These are phyloP conservation scores for Talaromyces sp. DNA, from an alignment of 2,329 filamentous ascomycete species.

Conservation along the genomic window DNA sequence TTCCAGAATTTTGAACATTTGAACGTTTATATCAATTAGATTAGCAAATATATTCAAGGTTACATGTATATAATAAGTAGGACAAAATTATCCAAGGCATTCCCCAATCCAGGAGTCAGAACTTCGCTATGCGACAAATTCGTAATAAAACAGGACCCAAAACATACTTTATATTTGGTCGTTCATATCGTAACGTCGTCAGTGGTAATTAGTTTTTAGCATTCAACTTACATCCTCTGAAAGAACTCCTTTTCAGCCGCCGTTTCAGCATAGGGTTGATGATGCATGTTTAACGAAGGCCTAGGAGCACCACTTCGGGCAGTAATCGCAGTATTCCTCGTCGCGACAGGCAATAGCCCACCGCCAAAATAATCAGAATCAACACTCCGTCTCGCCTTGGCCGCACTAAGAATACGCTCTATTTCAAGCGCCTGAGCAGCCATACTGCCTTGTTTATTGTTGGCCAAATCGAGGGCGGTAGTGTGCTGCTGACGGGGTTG, in stretches of 20 bases:
- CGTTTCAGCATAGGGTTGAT: neutral
- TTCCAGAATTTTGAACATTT: too few species aligned
- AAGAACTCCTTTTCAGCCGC: neutral
- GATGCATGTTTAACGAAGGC: neutral
- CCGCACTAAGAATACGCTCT: slow-evolving; percentile 4
- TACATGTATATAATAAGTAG: too few species aligned
- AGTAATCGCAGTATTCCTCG: slow-evolving; percentile 1
- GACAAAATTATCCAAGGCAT: neutral
- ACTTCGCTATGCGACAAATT: neutral
- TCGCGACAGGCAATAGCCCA: slow-evolving; percentile 6
- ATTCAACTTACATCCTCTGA: neutral
- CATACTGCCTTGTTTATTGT: neutral
- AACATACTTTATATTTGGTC: neutral
- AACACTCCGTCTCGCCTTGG: neutral
- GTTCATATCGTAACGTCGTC: neutral
- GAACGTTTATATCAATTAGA: too few species aligned
- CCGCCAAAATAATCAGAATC: slow-evolving; percentile 6
- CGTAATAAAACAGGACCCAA: neutral
- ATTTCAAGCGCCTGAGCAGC: slow-evolving; percentile 4
- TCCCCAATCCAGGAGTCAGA: neutral
- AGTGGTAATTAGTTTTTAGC: neutral
- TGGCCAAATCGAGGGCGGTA: neutral
- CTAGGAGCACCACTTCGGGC: neutral
- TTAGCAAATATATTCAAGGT: neutral
- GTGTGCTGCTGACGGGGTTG: neutral